phyloP scores from a whole-genome alignment of 257 asterid species.

The Datura wrightii region DNA sequence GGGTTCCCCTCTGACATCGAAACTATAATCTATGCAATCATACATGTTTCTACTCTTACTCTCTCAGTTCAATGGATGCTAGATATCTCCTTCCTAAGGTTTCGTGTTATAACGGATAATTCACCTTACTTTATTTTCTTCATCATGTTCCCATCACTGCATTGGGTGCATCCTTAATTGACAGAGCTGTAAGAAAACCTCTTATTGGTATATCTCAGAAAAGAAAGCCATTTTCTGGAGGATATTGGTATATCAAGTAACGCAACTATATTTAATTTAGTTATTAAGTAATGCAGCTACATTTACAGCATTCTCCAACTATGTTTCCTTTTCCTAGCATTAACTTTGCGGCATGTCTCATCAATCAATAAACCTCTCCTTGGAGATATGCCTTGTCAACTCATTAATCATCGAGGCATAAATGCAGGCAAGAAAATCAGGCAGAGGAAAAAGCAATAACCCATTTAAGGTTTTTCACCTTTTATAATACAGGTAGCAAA shows the following conservation, averaged over 20 bases:
- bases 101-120: not conserved
- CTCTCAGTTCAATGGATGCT: not conserved
- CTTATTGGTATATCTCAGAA: constrained; percentile 64
- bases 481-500: not conserved
- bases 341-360: too few species aligned
- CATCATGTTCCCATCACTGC: constrained; percentile 73
- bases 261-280: too few species aligned
- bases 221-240: not conserved
- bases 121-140: not conserved
- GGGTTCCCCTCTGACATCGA: constrained; percentile 87
- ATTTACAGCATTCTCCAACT: too few species aligned
- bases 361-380: too few species aligned
- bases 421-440: too few species aligned
- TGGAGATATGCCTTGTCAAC: too few species aligned
- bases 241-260: not conserved
- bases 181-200: constrained; percentile 86
- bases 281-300: too few species aligned
- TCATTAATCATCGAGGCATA: too few species aligned
- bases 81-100: not conserved
- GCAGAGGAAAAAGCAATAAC: too few species aligned
- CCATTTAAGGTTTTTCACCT: not conserved
- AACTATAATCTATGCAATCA: constrained; percentile 69
- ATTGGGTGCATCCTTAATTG: constrained; percentile 68
- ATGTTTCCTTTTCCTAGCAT: too few species aligned
- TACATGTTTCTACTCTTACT: constrained; percentile 50